Conservation (phyloP, 2,329 filamentous ascomycete species). For the Nakataea oryzae region DNA sequence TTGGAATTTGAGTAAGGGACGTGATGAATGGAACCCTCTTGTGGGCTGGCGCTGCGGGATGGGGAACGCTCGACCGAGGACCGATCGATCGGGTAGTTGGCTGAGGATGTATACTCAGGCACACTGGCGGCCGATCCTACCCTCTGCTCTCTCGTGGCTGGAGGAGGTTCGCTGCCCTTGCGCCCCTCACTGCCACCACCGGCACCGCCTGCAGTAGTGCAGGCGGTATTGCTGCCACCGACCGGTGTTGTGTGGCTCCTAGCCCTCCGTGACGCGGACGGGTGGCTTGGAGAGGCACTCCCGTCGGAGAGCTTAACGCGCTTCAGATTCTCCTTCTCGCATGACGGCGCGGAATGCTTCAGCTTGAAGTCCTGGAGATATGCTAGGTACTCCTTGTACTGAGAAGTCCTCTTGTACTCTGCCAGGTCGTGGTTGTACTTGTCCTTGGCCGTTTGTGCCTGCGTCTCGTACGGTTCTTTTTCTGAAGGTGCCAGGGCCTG, state of each 20-base stretch:
- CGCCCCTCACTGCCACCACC: constrained; percentile 36
- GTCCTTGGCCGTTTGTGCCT: constrained; percentile 65
- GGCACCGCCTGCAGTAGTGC: constrained; percentile 26
- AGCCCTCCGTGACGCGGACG: constrained; percentile 13
- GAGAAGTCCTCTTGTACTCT: constrained; percentile 67
- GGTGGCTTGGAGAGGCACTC: constrained; percentile 12
- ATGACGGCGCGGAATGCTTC: constrained; percentile 50
- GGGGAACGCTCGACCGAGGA: constrained; percentile 16
- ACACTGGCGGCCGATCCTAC: constrained; percentile 29
- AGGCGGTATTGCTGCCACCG: constrained; percentile 27
- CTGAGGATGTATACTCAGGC: constrained; percentile 30
- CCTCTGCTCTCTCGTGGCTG: constrained; percentile 28
- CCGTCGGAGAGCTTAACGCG: constrained; percentile 34
- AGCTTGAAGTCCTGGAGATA: constrained; percentile 73
- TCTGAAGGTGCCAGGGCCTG: constrained; percentile 56
- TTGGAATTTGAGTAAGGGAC: background rate
- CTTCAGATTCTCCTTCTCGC: constrained; percentile 43
- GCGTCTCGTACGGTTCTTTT: constrained; percentile 62
- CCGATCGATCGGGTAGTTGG: constrained; percentile 20
- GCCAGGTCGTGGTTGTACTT: constrained; percentile 62
- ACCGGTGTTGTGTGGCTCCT: constrained; percentile 6
- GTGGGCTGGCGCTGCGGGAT: constrained; percentile 13
- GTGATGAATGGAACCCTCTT: constrained; percentile 8
- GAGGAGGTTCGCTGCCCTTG: constrained; percentile 31
- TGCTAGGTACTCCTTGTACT: constrained; percentile 57